Evolutionary conservation across 2,329 filamentous ascomycete species (phyloP).

Genomic region (Cercospora brassicicola): DNA sequence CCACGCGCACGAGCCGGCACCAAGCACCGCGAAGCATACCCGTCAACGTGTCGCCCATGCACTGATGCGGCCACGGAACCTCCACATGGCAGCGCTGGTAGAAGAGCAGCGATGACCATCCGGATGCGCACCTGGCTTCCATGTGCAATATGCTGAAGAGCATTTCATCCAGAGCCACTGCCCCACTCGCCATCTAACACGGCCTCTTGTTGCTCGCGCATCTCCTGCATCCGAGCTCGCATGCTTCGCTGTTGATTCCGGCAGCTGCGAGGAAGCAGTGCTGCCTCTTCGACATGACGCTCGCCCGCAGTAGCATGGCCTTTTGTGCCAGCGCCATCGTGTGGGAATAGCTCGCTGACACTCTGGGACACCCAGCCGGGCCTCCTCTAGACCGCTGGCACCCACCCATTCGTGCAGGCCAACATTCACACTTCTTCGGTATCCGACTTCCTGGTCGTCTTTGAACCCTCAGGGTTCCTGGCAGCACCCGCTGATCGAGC

Average conservation of each 20-base stretch:
- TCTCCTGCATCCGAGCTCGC: background rate
- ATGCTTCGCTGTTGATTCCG: no score
- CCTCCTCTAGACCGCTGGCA: background rate
- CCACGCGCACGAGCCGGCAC: background rate
- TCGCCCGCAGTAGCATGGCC: background rate
- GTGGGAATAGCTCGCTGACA: background rate
- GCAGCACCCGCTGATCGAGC: background rate
- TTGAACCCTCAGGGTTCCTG: background rate
- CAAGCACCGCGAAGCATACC: background rate
- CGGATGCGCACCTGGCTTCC: no score
- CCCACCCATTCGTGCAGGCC: background rate
- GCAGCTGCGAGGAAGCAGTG: background rate
- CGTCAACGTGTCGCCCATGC: background rate
- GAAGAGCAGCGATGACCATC: no score
- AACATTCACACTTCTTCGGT: background rate
- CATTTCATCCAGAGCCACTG: no score
- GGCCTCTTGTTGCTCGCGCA: background rate
- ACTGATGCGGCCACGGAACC: no score
- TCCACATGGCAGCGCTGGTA: no score
- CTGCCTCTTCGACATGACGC: background rate
- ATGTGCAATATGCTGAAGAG: no score
- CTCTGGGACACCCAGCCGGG: background rate
- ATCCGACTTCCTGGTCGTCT: background rate
- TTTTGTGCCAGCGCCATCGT: background rate
- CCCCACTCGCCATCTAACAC: background rate